These are phyloP conservation scores for Beta macrorhiza DNA, from an alignment of 179 eudicot species.

Conservation along the genomic window DNA sequence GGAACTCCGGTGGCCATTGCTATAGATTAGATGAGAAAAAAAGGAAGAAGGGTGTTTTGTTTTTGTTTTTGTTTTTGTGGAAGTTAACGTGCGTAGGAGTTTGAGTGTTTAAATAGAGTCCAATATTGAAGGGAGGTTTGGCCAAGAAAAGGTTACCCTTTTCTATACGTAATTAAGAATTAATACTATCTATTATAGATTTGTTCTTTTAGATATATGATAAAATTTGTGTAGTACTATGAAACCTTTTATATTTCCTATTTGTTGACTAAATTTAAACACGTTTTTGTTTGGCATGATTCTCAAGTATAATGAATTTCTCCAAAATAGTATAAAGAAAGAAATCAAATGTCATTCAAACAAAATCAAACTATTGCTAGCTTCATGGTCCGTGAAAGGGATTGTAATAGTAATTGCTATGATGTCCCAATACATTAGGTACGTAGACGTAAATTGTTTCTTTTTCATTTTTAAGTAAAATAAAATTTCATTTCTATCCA, in stretches of 20 bases:
- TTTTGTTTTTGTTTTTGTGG: neutral
- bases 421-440: constrained; percentile 27
- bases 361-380: neutral
- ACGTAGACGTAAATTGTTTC: neutral
- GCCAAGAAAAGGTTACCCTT: neutral
- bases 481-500: neutral
- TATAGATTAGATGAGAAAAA: neutral
- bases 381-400: neutral
- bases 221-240: too few relatives aligned
- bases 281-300: neutral
- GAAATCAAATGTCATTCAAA: neutral
- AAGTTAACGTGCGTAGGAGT: neutral
- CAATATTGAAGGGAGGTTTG: neutral
- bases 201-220: too few relatives aligned
- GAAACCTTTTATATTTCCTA: neutral
- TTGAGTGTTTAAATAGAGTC: neutral
- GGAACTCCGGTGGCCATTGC: constrained; percentile 19
- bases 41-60: neutral
- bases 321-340: neutral
- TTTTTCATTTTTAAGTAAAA: too few relatives aligned
- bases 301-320: neutral
- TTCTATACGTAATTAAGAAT: neutral
- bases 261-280: neutral
- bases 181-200: neutral
- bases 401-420: constrained; percentile 17